Base-by-base conservation (phyloP, 345 rosid genomes). In the Melastoma malabathricum region DNA sequence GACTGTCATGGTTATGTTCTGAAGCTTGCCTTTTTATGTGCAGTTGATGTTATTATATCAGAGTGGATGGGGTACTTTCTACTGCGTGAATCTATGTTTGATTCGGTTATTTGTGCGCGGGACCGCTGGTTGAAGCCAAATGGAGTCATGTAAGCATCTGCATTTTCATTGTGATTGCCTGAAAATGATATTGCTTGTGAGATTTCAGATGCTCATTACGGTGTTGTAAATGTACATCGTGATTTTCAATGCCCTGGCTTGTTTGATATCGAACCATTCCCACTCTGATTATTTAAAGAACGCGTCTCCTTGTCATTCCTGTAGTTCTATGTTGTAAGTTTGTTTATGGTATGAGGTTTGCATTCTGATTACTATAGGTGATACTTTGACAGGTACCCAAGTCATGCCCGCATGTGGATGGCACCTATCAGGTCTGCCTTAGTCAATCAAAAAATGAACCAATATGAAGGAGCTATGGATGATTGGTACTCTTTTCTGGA, bases 61-160 rank as follows among this genome's bases (percentile, higher is more conserved):
- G 98, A 90, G 80, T 90, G 98, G 98, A 90, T 90, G 98, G 98
- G 98, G 10, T 86, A 87, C 80, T 87, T 90, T 55, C 96, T 90
- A 51, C 74, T 87, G 25, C 89, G 95, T 1, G 98, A 90, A 57
- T 90, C 98, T 50, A 90, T 87, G 98, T 84, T 90, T 77, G 98
- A 90, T 77, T 90, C 98, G 0, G 98, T 90, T 57, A 87, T 90
- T 20, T 77, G 74, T 65, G 98, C 98, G 61, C 98, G 96, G 52
- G 95, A 92, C 63, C 93, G 93, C 60, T 92, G 96, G 98, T 62
- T 92, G 63, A 92, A 87, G 65, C 86, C 97, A 8, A 69, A 71
- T 45, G 97, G 98, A 68, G 79, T 84, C 63, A 87, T 92, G 98
- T 92, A 70, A 81, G 96, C 61, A 58, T 38, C 59, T 43, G 47